Evolutionary conservation across 2,329 filamentous ascomycete species (phyloP), one percentile per base, ranked within the genome.

Genomic region (Chaetomium sp.): DNA sequence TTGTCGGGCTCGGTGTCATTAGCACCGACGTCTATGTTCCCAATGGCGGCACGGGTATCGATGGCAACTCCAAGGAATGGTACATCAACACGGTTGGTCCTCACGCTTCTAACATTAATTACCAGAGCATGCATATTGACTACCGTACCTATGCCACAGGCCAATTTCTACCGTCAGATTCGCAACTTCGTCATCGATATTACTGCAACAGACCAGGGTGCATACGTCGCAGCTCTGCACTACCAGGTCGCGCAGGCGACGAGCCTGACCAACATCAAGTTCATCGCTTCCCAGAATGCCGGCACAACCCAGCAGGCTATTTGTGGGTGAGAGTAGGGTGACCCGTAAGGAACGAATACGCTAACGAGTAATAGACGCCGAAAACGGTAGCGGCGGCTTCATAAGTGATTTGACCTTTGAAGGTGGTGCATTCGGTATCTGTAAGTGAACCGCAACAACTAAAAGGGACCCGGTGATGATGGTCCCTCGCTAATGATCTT

Each of bases 71-170:
- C 43, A 11, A 45, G 12, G 32, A 60, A 32, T 59, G 45, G 11
- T 61, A 57, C 35, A 49, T 60, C 44, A 61, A 59, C 49, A 55
- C 53, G 42, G 54, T 35, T n/a, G 11, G 44, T 46, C 6, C 42
- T 43, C 11, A 11, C n/a, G 41, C 19, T 27, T 27, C 19, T 27
- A 27, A 27, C 19, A 27, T 43, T 14, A 43, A 43, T 14, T 43
- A 43, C 10, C 10, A n/a, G 12, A 14, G 9, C 19, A 43, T 14
- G 10, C 19, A 14, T 43, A 11, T n/a, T 43, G 41, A 43, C 19
- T 43, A 14, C 41, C 41, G 19, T 6, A 43, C 41, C 19, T 11
- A 43, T 43, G 10, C 37, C 37, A 40, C 11, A 44, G 35, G 46
- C 46, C 46, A 49, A 38, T 27, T 49, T 49, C 10, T 49, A 49